These are phyloP conservation scores for Botrytis porri DNA, from an alignment of 2,329 filamentous ascomycete species.

Conservation along the genomic window DNA sequence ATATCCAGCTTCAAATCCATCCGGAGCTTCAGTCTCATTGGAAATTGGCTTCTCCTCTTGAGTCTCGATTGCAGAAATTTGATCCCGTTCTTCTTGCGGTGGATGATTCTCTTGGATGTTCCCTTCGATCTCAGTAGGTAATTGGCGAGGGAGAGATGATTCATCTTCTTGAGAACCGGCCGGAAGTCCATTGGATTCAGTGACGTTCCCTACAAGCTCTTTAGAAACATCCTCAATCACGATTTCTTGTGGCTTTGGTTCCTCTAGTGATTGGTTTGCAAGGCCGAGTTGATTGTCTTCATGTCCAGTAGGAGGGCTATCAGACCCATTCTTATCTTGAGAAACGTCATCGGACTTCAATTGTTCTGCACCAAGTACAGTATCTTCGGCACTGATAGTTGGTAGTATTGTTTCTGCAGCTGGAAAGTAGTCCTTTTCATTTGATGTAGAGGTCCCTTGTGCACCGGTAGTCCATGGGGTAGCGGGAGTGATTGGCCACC, in stretches of 20 bases:
- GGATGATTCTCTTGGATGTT: slow-evolving; percentile 25
- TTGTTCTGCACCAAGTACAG: slow-evolving; percentile 21
- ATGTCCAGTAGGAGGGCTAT: slow-evolving; percentile 31
- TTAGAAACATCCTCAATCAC: slow-evolving; percentile 1
- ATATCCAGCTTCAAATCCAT: slow-evolving; percentile 28
- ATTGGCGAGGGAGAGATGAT: slow-evolving; percentile 23
- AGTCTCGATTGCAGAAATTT: background rate
- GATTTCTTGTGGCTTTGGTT: slow-evolving; percentile 24
- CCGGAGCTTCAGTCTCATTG: slow-evolving; percentile 16
- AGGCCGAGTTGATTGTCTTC: slow-evolving; percentile 33
- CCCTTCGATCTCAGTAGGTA: slow-evolving; percentile 31
- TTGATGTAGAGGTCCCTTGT: background rate
- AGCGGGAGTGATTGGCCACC: slow-evolving; percentile 24
- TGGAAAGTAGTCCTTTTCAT: slow-evolving; percentile 23
- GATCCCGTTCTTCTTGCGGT: background rate
- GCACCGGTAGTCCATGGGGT: slow-evolving; percentile 23
- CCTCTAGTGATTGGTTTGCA: slow-evolving; percentile 33
- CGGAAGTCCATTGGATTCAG: slow-evolving; percentile 15
- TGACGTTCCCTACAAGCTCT: slow-evolving; percentile 9
- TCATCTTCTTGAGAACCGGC: slow-evolving; percentile 21
- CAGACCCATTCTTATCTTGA: slow-evolving; percentile 21
- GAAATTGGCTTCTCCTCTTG: slow-evolving; percentile 9
- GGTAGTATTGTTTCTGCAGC: slow-evolving; percentile 21
- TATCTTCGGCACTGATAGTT: slow-evolving; percentile 24
- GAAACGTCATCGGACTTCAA: slow-evolving; percentile 7